A percentile compares a stretch with the other conserved stretches of the same genome.
Conservation (phyloP, 352 stramenopile species). For the Globisporangium yorkense region DNA sequence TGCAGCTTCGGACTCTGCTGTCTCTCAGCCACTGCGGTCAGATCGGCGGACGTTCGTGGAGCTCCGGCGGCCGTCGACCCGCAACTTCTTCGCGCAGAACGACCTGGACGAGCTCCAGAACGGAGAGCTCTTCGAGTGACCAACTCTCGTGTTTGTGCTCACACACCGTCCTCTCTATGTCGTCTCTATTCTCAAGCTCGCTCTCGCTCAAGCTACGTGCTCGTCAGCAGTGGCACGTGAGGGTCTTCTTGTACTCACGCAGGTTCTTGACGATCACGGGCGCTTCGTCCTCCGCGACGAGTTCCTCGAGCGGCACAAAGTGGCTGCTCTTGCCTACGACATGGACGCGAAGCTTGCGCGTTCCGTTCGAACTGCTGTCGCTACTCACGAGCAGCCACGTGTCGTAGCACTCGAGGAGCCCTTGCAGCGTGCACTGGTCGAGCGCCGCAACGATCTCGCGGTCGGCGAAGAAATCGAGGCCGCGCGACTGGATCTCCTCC, state of each 20-base stretch:
- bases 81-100: slow-evolving; percentile 49
- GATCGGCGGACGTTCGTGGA: slow-evolving; percentile 5
- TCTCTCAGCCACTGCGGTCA: neutral
- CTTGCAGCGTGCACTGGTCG: slow-evolving; percentile 29
- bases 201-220: too few relatives aligned
- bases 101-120: slow-evolving; percentile 58
- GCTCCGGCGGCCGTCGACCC: slow-evolving; percentile 40
- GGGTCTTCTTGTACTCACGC: slow-evolving; percentile 47
- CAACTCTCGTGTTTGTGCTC: slow-evolving; percentile 5
- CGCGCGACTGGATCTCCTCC: slow-evolving; percentile 62
- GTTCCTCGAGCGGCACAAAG: slow-evolving; percentile 52
- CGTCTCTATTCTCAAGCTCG: too few relatives aligned
- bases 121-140: slow-evolving; percentile 23
- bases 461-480: slow-evolving; percentile 61
- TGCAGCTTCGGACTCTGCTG: neutral
- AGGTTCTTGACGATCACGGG: slow-evolving; percentile 59
- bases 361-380: slow-evolving; percentile 3
- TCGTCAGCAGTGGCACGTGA: slow-evolving; percentile 42
- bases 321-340: slow-evolving; percentile 61
- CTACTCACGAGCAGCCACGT: slow-evolving; percentile 35
- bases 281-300: slow-evolving; percentile 37
- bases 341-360: slow-evolving; percentile 65
- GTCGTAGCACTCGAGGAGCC: slow-evolving; percentile 38
- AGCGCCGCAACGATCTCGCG: slow-evolving; percentile 35
- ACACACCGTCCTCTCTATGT: too few relatives aligned